Conservation (phyloP, 306 rosid genomes). For the Vigna reflexopilosa region DNA sequence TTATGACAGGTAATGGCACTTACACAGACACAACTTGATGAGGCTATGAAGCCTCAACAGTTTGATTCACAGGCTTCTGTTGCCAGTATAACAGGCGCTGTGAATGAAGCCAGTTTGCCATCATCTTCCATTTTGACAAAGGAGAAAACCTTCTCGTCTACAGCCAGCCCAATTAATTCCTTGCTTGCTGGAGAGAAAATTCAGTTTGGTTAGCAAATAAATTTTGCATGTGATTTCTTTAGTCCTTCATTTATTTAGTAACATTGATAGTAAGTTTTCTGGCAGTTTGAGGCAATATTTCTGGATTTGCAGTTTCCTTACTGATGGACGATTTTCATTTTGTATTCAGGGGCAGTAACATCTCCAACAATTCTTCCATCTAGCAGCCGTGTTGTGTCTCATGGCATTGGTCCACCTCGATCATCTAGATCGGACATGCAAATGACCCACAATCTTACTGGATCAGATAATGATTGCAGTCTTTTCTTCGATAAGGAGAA, state of each 20-base stretch:
- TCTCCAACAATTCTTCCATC: conserved; percentile 90
- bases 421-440: conserved; percentile 71
- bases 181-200: conserved; percentile 98
- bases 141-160: conserved; percentile 73
- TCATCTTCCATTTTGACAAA: conserved; percentile 76
- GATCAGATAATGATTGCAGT: conserved; percentile 68
- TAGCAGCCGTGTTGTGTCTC: conserved; percentile 61
- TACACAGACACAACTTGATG: conserved; percentile 93
- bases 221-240: conserved; percentile 23
- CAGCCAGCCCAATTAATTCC: conserved; percentile 81
- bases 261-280: conserved; percentile 16
- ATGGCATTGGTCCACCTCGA: conserved; percentile 74
- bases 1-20: conserved; percentile 80
- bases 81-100: conserved; percentile 60
- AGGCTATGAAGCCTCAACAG: conserved; percentile 90
- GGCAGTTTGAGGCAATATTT: conserved; percentile 24
- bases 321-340: conserved; percentile 30
- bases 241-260: conserved; percentile 23
- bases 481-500: conserved; percentile 81
- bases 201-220: conserved; percentile 84
- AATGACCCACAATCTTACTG: conserved; percentile 66
- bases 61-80: conserved; percentile 76
- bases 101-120: conserved; percentile 65
- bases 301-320: conserved; percentile 31
- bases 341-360: conserved; percentile 85